Evolutionary conservation across 1,139 yeast species (phyloP).

Genomic region (Taphrina deformans): DNA sequence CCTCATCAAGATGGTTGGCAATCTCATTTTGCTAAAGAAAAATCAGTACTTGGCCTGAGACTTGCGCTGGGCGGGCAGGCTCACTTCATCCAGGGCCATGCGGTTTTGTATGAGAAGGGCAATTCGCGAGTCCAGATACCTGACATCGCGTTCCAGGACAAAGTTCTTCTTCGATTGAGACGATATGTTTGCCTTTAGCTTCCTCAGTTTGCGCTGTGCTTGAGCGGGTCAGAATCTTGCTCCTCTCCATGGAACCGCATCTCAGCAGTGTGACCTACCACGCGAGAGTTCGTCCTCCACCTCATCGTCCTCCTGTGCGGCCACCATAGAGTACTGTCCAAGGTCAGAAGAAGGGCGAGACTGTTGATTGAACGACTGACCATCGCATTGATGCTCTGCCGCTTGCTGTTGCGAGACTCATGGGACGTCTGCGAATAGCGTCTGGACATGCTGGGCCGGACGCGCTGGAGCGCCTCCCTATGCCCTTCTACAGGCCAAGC

Average conservation of each 20-base stretch:
- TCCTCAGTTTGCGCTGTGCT: slow-evolving; percentile 46
- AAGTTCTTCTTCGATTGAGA: slow-evolving; percentile 49
- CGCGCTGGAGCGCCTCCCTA: slow-evolving; percentile 10
- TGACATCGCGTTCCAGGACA: slow-evolving; percentile 48
- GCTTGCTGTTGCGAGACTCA: slow-evolving; percentile 26
- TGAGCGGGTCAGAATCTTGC: not conserved
- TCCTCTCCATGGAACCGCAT: not conserved
- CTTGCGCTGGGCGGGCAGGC: too few relatives aligned
- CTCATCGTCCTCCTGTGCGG: slow-evolving; percentile 47
- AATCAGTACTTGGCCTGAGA: too few relatives aligned
- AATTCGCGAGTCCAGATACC: slow-evolving; percentile 49
- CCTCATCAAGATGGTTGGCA: slow-evolving; percentile 45
- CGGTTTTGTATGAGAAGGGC: slow-evolving; percentile 50
- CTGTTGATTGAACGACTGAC: too few relatives aligned
- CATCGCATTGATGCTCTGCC: slow-evolving; percentile 33
- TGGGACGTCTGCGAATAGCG: slow-evolving; percentile 10
- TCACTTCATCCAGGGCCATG: slow-evolving; percentile 47
- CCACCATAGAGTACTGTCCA: slow-evolving; percentile 38
- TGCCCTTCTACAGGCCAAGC: not conserved
- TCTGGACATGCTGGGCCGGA: slow-evolving; percentile 2
- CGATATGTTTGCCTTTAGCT: slow-evolving; percentile 46
- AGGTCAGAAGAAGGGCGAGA: not conserved
- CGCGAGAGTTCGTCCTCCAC: slow-evolving; percentile 47
- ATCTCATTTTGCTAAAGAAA: slow-evolving; percentile 46
- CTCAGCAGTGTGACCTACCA: slow-evolving; percentile 17